Evolutionary conservation across 257 asterid species (phyloP).

Genomic region (Euphrasia confusa): DNA sequence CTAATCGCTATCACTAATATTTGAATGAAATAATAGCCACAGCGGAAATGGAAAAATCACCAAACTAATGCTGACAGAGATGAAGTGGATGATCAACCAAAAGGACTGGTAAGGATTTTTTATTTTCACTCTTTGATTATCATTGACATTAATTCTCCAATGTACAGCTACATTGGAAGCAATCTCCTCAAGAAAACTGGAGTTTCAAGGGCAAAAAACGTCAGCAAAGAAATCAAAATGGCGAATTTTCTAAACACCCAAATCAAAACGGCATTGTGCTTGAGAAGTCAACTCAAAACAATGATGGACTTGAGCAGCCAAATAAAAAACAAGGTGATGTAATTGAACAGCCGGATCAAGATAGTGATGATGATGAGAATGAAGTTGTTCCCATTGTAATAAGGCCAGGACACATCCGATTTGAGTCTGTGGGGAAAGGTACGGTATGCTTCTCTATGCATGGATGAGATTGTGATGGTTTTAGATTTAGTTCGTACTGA

Average conservation of each 20-base stretch:
- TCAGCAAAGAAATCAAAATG: conserved; percentile 31
- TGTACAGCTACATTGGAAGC: conserved; percentile 70
- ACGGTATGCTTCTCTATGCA: conserved; percentile 3
- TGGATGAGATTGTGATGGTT: conserved; percentile 11
- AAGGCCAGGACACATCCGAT: conserved; percentile 97
- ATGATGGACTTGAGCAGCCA: conserved; percentile 33
- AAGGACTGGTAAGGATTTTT: conserved; percentile 63
- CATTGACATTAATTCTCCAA: conserved; percentile 24
- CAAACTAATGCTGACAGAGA: conserved; percentile 32
- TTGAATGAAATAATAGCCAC: conserved; percentile 23
- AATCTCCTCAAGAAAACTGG: conserved; percentile 36
- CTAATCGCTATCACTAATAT: neutral
- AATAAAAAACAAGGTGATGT: conserved; percentile 26
- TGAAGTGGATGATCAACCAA: conserved; percentile 46
- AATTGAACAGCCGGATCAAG: conserved; percentile 33
- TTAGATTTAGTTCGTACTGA: conserved; percentile 7
- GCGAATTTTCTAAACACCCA: conserved; percentile 21
- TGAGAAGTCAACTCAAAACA: conserved; percentile 37
- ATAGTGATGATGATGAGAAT: conserved; percentile 41
- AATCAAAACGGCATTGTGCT: conserved; percentile 21
- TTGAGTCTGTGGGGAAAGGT: conserved; percentile 82
- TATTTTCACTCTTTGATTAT: conserved; percentile 2
- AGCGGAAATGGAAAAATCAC: conserved; percentile 41
- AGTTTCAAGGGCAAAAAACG: conserved; percentile 33
- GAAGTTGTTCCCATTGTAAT: conserved; percentile 67